Evolutionary conservation across 179 eudicot genomes (phyloP).

Genomic region (Patellifolia procumbens): DNA sequence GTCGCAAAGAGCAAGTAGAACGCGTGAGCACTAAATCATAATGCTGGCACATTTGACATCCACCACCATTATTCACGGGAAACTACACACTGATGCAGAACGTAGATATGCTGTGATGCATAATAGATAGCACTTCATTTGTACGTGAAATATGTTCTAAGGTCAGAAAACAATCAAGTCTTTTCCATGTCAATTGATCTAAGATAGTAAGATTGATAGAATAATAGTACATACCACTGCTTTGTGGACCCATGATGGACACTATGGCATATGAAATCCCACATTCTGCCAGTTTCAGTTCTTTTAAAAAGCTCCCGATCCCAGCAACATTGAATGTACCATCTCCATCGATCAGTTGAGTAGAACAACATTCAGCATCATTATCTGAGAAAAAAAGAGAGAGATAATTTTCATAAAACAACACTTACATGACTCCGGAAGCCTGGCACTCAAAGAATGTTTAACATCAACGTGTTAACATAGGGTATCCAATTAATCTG

Average conservation of each 20-base stretch:
- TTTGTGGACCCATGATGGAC: slow-evolving; percentile 79
- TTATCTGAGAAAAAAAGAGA: slow-evolving; percentile 25
- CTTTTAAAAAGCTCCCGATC: slow-evolving; percentile 46
- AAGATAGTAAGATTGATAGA: not conserved
- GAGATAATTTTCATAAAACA: slow-evolving; percentile 6
- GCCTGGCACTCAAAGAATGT: not conserved
- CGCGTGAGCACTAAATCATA: not conserved
- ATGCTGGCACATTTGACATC: not conserved
- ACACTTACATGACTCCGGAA: not conserved
- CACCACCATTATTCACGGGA: not conserved
- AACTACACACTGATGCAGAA: not conserved
- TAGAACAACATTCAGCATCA: slow-evolving; percentile 39
- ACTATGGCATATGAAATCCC: slow-evolving; percentile 71
- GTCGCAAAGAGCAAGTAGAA: not conserved
- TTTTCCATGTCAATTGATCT: not conserved
- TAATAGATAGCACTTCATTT: not conserved
- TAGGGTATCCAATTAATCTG: too few relatives aligned
- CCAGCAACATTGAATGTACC: slow-evolving; percentile 57
- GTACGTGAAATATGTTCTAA: not conserved
- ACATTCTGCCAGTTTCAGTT: slow-evolving; percentile 47
- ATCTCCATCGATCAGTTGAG: slow-evolving; percentile 56
- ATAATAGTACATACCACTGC: slow-evolving; percentile 53
- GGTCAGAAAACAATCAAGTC: not conserved
- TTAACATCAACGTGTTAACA: slow-evolving; percentile 5
- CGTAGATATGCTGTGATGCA: too few relatives aligned